Base-by-base conservation (phyloP, 495 filamentous ascomycete genomes). In the Friedmanniomyces simplex region DNA sequence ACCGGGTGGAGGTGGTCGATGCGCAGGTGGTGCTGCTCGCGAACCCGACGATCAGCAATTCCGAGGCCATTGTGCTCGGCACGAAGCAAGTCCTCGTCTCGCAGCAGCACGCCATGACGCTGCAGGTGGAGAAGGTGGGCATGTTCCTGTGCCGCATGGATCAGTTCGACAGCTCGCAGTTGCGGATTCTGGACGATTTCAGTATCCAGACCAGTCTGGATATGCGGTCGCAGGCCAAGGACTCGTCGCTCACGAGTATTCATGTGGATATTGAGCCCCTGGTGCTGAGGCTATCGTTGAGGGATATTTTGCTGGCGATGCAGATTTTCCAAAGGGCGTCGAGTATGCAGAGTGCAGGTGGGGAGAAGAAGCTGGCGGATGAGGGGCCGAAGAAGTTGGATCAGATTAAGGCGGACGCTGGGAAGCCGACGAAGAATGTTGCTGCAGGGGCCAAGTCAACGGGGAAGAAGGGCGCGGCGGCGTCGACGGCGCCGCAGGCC, bases 91-190 rank as follows among this genome's bases (percentile, higher is more conserved):
- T 96, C 6, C 77, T 97, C 7, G 75, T 97, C 12, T 93, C 93
- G 14, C 87, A 93, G 65, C 93, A 98, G 70, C 88, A 97, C 73
- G 89, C 91, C 22, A 78, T 90, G 50, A 96, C 94, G 11, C 76
- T 98, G 55, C 94, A 97, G 65, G 79, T 97, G 10, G 86, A 86
- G 36, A 82, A 96, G 65, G 83, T 96, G 46, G 94, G 93, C 55
- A 97, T 98, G 91, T 98, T 96, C 71, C 74, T 98, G 36, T 98
- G 93, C 67, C 87, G 93, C 26, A 97, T 98, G 94, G 93, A 98
- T 67, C 86, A 86, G 59, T 95, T 95, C 60, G 91, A 95, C 54
- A 88, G 83, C 18, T 86, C 81, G 51, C 79, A 87, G 36, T 79
- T 96, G 41, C 83, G 94, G 22, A 95, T 98, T 61, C 77, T 98